Evolutionary conservation across 148 eudicot species (phyloP), one percentile per base, ranked within the genome.

Genomic region (Mesembryanthemum crystallinum): DNA sequence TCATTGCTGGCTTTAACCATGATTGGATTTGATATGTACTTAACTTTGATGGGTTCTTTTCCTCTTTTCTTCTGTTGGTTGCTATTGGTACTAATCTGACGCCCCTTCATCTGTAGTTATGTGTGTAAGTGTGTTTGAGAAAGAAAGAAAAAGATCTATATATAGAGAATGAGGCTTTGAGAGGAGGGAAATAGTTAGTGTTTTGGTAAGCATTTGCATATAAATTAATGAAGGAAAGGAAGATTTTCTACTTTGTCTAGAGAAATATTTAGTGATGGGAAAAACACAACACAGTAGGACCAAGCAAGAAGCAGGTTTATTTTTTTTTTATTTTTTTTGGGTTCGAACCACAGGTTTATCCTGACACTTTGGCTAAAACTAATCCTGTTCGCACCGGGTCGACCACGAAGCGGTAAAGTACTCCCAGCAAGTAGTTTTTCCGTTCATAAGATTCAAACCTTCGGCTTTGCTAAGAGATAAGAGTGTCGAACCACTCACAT

Each of bases 1-100:
- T 80, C 85, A 69, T 57, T 85, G 47, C 29, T 52, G 32, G 87
- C 85, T 47, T 73, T 52, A 15, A 85, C 87, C 81, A 82, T 79
- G 71, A 82, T 71, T 18, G 87, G 87, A n/a, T 69, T 82, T 3
- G 87, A 85, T 66, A 85, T 85, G 75, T 85, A 82, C 61, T 65
- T 85, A 27, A 85, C 78, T 67, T 79, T 85, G 63, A 76, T 73
- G 9, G 83, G 83, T 30, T 85, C 80, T 64, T 59, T 85, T 55
- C 43, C 61, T 33, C 49, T 65, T 80, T 62, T 23, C 52, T 72
- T 67, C 15, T 9, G 39, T 30, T 73, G 70, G 71, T 63, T 78
- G 64, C 47, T 24, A 67, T 23, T 25, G 33, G 30, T 69, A 58
- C 12, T 69, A 11, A 0, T 21, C 0, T 33, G 49, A 8, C n/a